phyloP scores from a whole-genome alignment of 108 stramenopile genomes.

The Aurantiochytrium sp. region DNA sequence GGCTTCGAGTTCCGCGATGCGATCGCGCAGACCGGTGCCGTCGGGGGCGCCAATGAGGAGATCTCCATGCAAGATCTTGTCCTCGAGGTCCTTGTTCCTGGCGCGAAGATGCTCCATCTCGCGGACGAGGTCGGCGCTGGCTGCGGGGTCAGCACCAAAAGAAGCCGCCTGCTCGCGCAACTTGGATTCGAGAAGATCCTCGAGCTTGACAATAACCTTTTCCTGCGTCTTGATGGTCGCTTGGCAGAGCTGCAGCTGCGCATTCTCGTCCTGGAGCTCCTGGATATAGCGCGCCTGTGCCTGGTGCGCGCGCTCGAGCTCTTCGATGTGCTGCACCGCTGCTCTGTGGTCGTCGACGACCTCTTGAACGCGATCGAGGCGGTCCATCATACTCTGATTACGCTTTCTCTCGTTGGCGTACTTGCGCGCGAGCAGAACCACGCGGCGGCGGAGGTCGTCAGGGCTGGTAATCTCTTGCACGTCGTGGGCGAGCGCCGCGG shows the following conservation, averaged over 20 bases:
- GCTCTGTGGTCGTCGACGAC: not conserved
- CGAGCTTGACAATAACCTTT: conserved; percentile 14
- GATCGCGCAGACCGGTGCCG: not conserved
- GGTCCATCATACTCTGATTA: not conserved
- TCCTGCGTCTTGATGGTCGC: conserved; percentile 17
- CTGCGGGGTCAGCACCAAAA: not conserved
- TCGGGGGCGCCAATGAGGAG: no score
- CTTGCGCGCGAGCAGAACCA: not conserved
- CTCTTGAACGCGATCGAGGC: not conserved
- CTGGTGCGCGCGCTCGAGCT: not conserved
- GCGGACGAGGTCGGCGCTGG: not conserved
- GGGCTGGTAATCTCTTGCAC: not conserved
- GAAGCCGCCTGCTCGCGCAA: not conserved
- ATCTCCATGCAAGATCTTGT: not conserved
- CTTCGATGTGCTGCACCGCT: not conserved
- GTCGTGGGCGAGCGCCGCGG: not conserved
- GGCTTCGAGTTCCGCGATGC: not conserved
- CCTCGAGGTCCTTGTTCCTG: not conserved
- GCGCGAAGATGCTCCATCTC: not conserved
- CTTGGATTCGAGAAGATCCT: not conserved
- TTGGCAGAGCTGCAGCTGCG: not conserved
- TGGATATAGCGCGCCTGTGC: not conserved
- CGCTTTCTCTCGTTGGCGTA: conserved; percentile 1
- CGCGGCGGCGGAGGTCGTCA: not conserved
- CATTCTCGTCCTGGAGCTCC: conserved; percentile 23